Percentiles rank a stretch among this genome's conserved stretches.
Evolutionary conservation across 2,329 filamentous ascomycete species (phyloP).

Genomic region (Lomentospora prolificans): DNA sequence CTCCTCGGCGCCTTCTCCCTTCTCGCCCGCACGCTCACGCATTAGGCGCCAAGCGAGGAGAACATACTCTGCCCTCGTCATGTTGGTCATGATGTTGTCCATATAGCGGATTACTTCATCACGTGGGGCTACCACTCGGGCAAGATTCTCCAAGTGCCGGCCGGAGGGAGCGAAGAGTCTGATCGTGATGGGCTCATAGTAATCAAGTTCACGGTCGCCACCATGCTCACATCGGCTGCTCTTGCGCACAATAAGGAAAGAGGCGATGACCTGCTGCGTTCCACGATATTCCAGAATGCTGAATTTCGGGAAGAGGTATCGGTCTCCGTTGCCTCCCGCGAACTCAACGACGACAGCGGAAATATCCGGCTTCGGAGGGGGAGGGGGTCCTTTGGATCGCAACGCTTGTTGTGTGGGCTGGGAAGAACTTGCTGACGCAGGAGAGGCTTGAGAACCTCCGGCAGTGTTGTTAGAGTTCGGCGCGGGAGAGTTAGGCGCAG

Average conservation of each 20-base stretch:
- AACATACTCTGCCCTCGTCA: slow-evolving; percentile 58
- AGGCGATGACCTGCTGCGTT: slow-evolving; percentile 57
- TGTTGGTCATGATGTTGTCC: slow-evolving; percentile 61
- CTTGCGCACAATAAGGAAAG: slow-evolving; percentile 67
- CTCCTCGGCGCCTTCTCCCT: slow-evolving; percentile 20
- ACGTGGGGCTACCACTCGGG: slow-evolving; percentile 49
- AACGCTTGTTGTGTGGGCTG: slow-evolving; percentile 19
- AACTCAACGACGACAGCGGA: slow-evolving; percentile 64
- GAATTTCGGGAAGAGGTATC: slow-evolving; percentile 70
- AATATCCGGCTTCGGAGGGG: slow-evolving; percentile 46
- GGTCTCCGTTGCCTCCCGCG: slow-evolving; percentile 55
- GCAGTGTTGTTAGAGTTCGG: slow-evolving; percentile 8
- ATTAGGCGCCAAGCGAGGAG: slow-evolving; percentile 58
- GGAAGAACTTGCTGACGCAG: slow-evolving; percentile 4
- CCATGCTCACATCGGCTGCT: slow-evolving; percentile 57
- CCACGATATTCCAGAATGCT: slow-evolving; percentile 62
- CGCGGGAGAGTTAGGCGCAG: slow-evolving; percentile 11
- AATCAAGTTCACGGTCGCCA: slow-evolving; percentile 55
- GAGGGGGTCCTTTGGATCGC: slow-evolving; percentile 49
- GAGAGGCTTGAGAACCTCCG: background rate
- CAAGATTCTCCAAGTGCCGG: slow-evolving; percentile 50
- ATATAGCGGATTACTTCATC: slow-evolving; percentile 58
- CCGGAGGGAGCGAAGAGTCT: slow-evolving; percentile 44
- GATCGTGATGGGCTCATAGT: slow-evolving; percentile 66
- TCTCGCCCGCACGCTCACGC: slow-evolving; percentile 24